Evolutionary conservation across 2,329 filamentous ascomycete genomes (phyloP).

Genomic region (Stemphylium beticola): DNA sequence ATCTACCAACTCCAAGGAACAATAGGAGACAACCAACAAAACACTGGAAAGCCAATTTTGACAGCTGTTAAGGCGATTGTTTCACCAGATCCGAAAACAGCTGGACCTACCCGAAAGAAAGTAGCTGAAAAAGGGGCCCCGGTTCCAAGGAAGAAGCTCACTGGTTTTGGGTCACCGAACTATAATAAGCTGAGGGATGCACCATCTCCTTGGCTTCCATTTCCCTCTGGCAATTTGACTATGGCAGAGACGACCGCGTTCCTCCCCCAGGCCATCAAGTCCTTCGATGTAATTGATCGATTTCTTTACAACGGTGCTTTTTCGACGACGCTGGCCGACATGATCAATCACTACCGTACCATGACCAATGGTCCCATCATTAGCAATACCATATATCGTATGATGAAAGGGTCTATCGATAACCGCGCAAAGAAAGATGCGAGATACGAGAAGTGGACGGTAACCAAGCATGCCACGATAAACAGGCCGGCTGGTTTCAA

Average conservation of each 20-base stretch:
- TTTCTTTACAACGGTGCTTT: slow-evolving; percentile 30
- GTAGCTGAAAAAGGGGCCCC: neutral
- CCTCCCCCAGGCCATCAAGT: slow-evolving; percentile 31
- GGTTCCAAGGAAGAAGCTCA: neutral
- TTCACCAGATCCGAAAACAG: neutral
- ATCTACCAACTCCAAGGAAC: slow-evolving; percentile 10
- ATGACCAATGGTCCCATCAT: slow-evolving; percentile 16
- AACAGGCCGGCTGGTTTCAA: slow-evolving; percentile 16
- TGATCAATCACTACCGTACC: slow-evolving; percentile 28
- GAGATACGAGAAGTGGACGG: slow-evolving; percentile 23
- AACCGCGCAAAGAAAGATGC: slow-evolving; percentile 14
- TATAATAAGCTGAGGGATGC: slow-evolving; percentile 26
- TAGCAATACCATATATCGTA: slow-evolving; percentile 23
- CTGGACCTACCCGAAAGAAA: neutral
- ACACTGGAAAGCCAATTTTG: neutral
- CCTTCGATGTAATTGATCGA: slow-evolving; percentile 31
- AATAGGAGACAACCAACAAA: neutral
- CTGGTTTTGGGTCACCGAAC: neutral
- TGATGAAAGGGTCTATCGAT: slow-evolving; percentile 25
- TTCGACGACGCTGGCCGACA: slow-evolving; percentile 1
- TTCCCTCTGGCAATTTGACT: slow-evolving; percentile 34
- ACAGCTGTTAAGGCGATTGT: neutral
- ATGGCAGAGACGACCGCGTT: slow-evolving; percentile 34
- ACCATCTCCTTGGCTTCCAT: slow-evolving; percentile 20
- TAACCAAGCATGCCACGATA: slow-evolving; percentile 14